Percentiles rank a stretch among this genome's conserved stretches.
Conservation (phyloP, 2,329 filamentous ascomycete species). For the Podosphaera fusca region DNA sequence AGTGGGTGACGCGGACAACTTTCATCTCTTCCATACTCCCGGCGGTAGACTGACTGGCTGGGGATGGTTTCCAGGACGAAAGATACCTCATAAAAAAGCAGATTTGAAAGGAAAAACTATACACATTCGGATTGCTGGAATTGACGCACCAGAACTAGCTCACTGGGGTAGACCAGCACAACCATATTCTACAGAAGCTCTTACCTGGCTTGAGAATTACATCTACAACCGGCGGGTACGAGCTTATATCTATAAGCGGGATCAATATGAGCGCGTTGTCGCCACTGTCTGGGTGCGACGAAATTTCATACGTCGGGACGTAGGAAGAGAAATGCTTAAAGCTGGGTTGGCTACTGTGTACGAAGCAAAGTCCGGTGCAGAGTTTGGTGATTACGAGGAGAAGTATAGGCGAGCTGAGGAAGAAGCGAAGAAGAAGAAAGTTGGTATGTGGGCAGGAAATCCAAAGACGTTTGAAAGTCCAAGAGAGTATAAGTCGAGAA, state of each 20-base stretch:
- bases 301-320: conserved; percentile 45
- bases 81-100: conserved; percentile 43
- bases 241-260: conserved; percentile 58
- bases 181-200: conserved; percentile 59
- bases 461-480: conserved; percentile 53
- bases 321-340: conserved; percentile 76
- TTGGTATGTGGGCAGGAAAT: conserved; percentile 54
- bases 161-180: conserved; percentile 83
- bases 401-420: conserved; percentile 44
- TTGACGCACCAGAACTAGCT: conserved; percentile 80
- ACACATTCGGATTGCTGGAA: conserved; percentile 66
- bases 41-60: conserved; percentile 73
- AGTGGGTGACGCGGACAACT: conserved; percentile 91
- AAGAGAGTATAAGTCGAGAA: conserved; percentile 56
- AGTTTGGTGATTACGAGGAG: conserved; percentile 54
- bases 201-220: conserved; percentile 55
- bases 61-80: conserved; percentile 63
- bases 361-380: conserved; percentile 71
- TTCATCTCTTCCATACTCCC: conserved; percentile 82
- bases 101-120: conserved; percentile 61
- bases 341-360: conserved; percentile 73
- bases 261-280: conserved; percentile 84
- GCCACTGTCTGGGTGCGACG: conserved; percentile 59
- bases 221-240: conserved; percentile 52
- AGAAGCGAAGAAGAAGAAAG: conserved; percentile 37